Conservation (phyloP, 495 filamentous ascomycete species). For the Xylaria intraflava region DNA sequence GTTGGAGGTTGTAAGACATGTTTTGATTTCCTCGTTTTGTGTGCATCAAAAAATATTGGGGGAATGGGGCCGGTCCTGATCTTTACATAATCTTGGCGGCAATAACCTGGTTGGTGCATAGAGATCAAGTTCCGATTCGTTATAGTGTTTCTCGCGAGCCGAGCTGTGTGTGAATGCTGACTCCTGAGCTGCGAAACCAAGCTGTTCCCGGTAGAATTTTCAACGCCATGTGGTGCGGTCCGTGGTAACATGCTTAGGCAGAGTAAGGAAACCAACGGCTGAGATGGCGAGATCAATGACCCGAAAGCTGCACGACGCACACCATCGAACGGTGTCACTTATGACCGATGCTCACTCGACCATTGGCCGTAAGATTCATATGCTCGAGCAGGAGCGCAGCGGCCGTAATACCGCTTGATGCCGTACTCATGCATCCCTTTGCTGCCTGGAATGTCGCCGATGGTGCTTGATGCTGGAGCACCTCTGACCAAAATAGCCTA, state of each 20-base stretch:
- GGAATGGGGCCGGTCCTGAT: neutral
- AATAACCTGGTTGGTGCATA: no score
- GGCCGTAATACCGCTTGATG: no score
- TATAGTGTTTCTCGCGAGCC: neutral
- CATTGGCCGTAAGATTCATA: neutral
- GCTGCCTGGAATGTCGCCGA: neutral
- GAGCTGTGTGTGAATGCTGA: neutral
- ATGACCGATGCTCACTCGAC: neutral
- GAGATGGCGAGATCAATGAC: conserved; percentile 7
- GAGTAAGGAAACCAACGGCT: neutral
- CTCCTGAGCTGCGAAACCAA: neutral
- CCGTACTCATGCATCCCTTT: neutral
- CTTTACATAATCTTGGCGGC: no score
- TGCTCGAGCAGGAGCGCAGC: no score
- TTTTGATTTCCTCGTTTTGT: no score
- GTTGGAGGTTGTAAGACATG: no score
- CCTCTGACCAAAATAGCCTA: neutral
- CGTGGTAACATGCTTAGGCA: neutral
- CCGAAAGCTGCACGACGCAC: conserved; percentile 11
- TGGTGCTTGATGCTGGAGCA: neutral
- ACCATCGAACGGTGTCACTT: neutral
- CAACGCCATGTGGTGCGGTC: neutral
- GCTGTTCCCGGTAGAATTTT: no score
- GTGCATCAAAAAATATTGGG: neutral
- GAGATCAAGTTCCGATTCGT: no score